phyloP scores from a whole-genome alignment of 2,329 filamentous ascomycete species.

The Dactylonectria estremocensis region DNA sequence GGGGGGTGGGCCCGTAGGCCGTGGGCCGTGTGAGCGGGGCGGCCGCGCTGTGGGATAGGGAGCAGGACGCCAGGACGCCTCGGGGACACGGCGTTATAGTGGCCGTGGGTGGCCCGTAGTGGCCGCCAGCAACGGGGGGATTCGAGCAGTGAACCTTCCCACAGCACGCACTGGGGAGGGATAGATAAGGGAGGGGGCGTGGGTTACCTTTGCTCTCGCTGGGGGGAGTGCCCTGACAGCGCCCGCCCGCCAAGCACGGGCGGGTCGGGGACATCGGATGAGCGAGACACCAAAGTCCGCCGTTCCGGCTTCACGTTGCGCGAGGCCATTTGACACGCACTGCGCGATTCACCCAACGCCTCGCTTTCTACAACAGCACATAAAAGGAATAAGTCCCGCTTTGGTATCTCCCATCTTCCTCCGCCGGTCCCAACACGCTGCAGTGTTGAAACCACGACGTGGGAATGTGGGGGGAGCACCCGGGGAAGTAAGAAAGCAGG shows the following conservation, averaged over 20 bases:
- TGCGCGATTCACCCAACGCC: neutral
- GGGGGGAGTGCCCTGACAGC: neutral
- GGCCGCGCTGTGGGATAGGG: slow-evolving; percentile 12
- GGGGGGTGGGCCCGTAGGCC: slow-evolving; percentile 32
- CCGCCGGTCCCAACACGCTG: neutral
- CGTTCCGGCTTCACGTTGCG: neutral
- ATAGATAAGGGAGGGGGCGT: too few species aligned
- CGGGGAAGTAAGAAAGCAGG: neutral
- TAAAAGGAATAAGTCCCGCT: neutral
- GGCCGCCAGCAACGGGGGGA: slow-evolving; percentile 9
- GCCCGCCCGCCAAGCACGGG: slow-evolving; percentile 26
- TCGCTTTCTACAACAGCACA: neutral
- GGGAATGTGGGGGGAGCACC: neutral
- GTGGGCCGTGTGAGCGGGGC: slow-evolving; percentile 29
- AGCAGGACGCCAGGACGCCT: slow-evolving; percentile 14
- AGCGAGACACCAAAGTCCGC: slow-evolving; percentile 6
- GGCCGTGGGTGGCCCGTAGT: slow-evolving; percentile 22
- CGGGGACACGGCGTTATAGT: slow-evolving; percentile 20
- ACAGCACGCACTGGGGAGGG: neutral
- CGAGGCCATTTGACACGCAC: neutral
- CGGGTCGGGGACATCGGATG: slow-evolving; percentile 28
- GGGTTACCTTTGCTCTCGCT: neutral
- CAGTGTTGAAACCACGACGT: neutral
- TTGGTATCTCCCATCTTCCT: neutral
- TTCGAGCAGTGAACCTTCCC: neutral